Conservation (phyloP, 2,329 filamentous ascomycete species). For the Emmonsiellopsis sp. region DNA sequence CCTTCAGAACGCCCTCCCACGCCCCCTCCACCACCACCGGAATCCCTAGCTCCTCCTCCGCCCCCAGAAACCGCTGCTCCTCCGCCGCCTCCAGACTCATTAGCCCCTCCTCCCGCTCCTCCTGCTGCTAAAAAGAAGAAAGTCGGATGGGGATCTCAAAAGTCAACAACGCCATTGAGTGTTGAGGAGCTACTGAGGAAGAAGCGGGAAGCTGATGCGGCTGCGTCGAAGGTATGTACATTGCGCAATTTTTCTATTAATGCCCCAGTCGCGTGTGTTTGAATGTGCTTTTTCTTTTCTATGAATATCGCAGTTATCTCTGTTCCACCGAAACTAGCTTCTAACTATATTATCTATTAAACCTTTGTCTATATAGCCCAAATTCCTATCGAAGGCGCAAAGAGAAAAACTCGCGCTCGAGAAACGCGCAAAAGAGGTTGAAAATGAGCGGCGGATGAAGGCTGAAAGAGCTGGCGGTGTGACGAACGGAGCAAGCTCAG, state of each 20-base stretch:
- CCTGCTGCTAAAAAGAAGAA: constrained; percentile 43
- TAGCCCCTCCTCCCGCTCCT: constrained; percentile 34
- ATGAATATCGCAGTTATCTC: constrained; percentile 5
- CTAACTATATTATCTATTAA: constrained; percentile 3
- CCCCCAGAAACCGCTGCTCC: constrained; percentile 28
- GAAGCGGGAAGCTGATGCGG: constrained; percentile 77
- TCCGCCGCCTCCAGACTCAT: constrained; percentile 25
- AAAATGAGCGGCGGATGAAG: constrained; percentile 47
- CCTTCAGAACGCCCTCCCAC: constrained; percentile 27
- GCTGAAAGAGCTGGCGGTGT: constrained; percentile 13
- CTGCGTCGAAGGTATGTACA: constrained; percentile 58
- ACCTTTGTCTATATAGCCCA: constrained; percentile 45
- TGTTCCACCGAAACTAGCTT: constrained; percentile 8
- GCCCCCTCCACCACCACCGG: constrained; percentile 32
- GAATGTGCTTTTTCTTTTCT: constrained; percentile 6
- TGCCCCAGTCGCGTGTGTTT: neutral
- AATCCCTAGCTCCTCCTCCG: constrained; percentile 32
- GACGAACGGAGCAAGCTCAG: constrained; percentile 17
- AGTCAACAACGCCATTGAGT: constrained; percentile 51
- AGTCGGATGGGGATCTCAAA: constrained; percentile 37
- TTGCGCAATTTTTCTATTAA: neutral
- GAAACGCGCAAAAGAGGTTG: constrained; percentile 62
- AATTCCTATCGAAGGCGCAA: constrained; percentile 75
- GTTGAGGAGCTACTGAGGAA: constrained; percentile 77
- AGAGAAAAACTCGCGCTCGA: constrained; percentile 71